A percentile compares a stretch with the other conserved stretches of the same genome.
These are phyloP conservation scores for Phtheirospermum japonicum DNA, from an alignment of 257 asterid genomes.

Conservation along the genomic window DNA sequence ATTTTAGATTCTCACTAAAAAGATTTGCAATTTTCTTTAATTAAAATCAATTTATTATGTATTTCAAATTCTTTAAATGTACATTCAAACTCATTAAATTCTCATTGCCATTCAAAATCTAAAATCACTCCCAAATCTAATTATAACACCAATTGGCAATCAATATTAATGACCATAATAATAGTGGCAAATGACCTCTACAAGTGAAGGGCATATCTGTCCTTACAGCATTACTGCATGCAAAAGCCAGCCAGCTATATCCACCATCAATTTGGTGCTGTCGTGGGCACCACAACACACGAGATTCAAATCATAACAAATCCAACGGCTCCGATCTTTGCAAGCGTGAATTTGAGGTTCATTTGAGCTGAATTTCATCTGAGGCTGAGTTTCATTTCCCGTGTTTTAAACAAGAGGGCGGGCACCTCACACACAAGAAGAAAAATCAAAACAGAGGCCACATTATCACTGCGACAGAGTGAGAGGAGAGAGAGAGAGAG, in stretches of 20 bases:
- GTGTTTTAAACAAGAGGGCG: slow-evolving; percentile 43
- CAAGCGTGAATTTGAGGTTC: slow-evolving; percentile 34
- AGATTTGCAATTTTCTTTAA: no score
- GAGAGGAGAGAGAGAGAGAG: no score
- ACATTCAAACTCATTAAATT: background rate
- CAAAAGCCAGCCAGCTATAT: slow-evolving; percentile 45
- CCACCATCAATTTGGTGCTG: slow-evolving; percentile 37
- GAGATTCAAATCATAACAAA: slow-evolving; percentile 28
- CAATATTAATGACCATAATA: background rate
- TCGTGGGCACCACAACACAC: slow-evolving; percentile 41
- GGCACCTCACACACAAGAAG: slow-evolving; percentile 25
- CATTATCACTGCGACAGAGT: no score
- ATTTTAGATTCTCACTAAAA: no score
- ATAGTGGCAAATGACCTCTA: background rate
- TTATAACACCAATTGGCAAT: background rate
- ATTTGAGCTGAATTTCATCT: slow-evolving; percentile 38
- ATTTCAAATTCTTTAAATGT: background rate
- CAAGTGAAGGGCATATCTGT: slow-evolving; percentile 33
- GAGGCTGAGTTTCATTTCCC: slow-evolving; percentile 26
- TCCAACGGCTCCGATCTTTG: slow-evolving; percentile 43
- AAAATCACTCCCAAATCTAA: background rate
- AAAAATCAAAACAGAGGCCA: background rate
- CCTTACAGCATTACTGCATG: slow-evolving; percentile 14
- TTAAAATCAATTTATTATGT: no score
- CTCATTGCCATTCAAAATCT: background rate